Percentiles rank a stretch among this genome's conserved stretches.
These are phyloP conservation scores for Solanum ahanhuiri DNA, from an alignment of 257 asterid genomes.

Conservation along the genomic window DNA sequence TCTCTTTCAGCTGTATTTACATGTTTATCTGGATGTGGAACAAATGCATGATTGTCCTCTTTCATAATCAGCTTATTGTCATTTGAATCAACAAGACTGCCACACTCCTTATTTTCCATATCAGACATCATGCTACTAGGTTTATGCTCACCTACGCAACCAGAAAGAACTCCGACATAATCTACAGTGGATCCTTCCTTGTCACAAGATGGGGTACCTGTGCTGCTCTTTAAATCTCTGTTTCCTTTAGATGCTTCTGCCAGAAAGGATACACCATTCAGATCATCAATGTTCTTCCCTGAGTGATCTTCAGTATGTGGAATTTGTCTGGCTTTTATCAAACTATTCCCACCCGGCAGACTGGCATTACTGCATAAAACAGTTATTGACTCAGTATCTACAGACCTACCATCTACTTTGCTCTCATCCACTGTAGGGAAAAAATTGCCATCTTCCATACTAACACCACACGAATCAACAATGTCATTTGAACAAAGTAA, in stretches of 20 bases:
- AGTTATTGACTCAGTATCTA: constrained; percentile 19
- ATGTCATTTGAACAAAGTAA: constrained; percentile 14
- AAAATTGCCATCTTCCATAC: constrained; percentile 20
- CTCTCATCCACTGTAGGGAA: constrained; percentile 14
- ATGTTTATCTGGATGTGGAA: constrained; percentile 29
- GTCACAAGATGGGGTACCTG: constrained; percentile 12
- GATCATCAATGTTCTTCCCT: constrained; percentile 5
- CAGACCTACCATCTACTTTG: constrained; percentile 16
- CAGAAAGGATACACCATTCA: constrained; percentile 1
- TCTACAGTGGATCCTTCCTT: constrained; percentile 13
- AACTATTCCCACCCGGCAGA: constrained; percentile 18
- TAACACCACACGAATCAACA: constrained; percentile 19
- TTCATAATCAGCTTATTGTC: constrained; percentile 14
- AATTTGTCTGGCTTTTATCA: constrained; percentile 16
- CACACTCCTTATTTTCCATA: constrained; percentile 13
- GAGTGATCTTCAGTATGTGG: constrained; percentile 8
- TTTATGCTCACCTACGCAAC: constrained; percentile 14
- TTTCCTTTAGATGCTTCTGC: constrained; percentile 10
- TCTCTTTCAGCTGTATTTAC: constrained; percentile 1
- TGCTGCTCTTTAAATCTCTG: constrained; percentile 8
- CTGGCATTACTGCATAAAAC: constrained; percentile 21
- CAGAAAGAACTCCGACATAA: constrained; percentile 4
- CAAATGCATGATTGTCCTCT: constrained; percentile 16
- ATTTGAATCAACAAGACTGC: constrained; percentile 13
- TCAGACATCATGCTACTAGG: constrained; percentile 15